Conservation (phyloP, 768 basidiomycete species). For the Hygrophorus pudorinus region DNA sequence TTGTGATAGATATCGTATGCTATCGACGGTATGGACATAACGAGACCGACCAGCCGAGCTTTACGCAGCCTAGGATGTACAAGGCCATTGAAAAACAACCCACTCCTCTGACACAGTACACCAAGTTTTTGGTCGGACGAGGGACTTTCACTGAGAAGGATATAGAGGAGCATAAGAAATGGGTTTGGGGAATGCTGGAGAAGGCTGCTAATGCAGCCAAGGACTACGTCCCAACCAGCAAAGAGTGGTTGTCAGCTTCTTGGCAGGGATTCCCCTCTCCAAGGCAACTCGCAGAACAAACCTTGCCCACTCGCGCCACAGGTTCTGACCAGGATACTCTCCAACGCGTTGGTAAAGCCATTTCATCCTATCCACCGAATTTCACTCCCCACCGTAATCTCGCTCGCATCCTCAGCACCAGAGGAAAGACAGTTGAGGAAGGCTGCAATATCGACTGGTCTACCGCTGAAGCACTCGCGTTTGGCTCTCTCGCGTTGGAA, state of each 20-base stretch:
- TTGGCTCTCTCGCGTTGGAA: slow-evolving; percentile 88
- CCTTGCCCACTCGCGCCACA: slow-evolving; percentile 84
- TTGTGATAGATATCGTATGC: slow-evolving; percentile 97
- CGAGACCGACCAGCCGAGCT: slow-evolving; percentile 97
- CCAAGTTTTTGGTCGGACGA: slow-evolving; percentile 81
- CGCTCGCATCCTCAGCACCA: slow-evolving; percentile 77
- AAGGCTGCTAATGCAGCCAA: slow-evolving; percentile 89
- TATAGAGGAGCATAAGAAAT: slow-evolving; percentile 96
- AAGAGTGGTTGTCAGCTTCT: slow-evolving; percentile 96
- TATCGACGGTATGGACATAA: slow-evolving; percentile 99
- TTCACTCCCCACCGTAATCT: slow-evolving; percentile 91
- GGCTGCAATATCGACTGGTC: slow-evolving; percentile 95
- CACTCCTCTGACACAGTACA: slow-evolving; percentile 85
- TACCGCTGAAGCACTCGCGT: slow-evolving; percentile 94
- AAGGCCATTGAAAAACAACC: slow-evolving; percentile 91
- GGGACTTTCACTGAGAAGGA: slow-evolving; percentile 93
- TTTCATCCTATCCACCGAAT: slow-evolving; percentile 76
- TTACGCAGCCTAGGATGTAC: slow-evolving; percentile 99
- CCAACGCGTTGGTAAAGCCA: slow-evolving; percentile 74
- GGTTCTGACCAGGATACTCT: slow-evolving; percentile 71
- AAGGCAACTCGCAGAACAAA: slow-evolving; percentile 85
- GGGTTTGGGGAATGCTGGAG: slow-evolving; percentile 99
- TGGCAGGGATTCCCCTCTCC: slow-evolving; percentile 99
- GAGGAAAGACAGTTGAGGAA: slow-evolving; percentile 88
- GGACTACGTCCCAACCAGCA: slow-evolving; percentile 89